These are phyloP conservation scores for Onygena corvina DNA, from an alignment of 2,329 filamentous ascomycete genomes.

Conservation along the genomic window DNA sequence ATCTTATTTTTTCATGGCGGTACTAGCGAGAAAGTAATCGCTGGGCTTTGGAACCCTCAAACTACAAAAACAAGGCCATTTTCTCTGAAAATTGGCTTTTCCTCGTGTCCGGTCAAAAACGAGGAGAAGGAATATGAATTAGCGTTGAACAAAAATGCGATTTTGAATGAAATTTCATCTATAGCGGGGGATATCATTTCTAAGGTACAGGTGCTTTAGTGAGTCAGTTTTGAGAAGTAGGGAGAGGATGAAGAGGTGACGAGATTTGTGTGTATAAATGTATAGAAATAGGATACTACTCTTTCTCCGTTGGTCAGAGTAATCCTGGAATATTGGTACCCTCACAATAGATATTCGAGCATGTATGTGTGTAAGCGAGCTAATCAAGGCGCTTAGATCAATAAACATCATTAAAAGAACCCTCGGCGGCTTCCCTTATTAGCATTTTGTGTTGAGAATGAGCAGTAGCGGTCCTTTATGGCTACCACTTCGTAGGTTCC, in stretches of 20 bases:
- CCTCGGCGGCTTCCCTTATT: neutral
- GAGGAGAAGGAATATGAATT: conserved; percentile 18
- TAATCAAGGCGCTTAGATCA: neutral
- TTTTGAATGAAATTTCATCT: conserved; percentile 36
- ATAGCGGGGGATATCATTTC: conserved; percentile 55
- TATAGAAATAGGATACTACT: neutral
- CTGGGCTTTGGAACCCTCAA: conserved; percentile 54
- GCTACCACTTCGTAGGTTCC: conserved; percentile 95
- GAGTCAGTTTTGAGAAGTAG: conserved; percentile 6
- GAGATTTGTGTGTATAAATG: neutral
- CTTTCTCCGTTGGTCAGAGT: too few species aligned
- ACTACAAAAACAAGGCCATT: conserved; percentile 23
- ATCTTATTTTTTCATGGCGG: conserved; percentile 70
- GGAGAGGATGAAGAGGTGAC: neutral
- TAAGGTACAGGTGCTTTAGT: conserved; percentile 45
- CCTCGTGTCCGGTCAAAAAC: conserved; percentile 19
- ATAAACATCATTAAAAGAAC: neutral
- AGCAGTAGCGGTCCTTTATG: conserved; percentile 87
- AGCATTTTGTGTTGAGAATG: conserved; percentile 60
- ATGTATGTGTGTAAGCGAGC: neutral
- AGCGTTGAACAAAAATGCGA: conserved; percentile 30
- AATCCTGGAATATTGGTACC: neutral
- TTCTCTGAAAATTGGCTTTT: conserved; percentile 30
- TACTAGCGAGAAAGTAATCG: conserved; percentile 45
- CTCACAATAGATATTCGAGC: neutral